phyloP scores from a whole-genome alignment of 352 stramenopile genomes.

The Pythium apleroticum region DNA sequence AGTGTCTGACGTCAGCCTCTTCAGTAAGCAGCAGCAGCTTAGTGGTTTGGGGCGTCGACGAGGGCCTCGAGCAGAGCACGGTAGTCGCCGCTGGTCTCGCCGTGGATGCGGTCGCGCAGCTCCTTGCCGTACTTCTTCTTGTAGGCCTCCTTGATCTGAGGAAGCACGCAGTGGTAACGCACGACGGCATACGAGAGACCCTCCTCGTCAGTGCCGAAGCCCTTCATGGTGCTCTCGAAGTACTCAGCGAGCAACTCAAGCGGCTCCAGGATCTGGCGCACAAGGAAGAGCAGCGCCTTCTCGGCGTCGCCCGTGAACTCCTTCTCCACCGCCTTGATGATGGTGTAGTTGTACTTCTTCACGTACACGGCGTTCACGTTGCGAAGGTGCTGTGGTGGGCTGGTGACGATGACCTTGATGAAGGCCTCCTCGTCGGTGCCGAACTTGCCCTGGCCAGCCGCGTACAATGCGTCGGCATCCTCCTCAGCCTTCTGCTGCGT shows the following conservation, averaged over 20 bases:
- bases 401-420: constrained; percentile 54
- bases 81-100: constrained; percentile 77
- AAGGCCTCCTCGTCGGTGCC: constrained; percentile 70
- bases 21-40: constrained; percentile 6
- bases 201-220: constrained; percentile 71
- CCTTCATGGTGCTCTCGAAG: constrained; percentile 78
- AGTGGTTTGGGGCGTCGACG: constrained; percentile 41
- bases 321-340: constrained; percentile 65
- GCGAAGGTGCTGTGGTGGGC: constrained; percentile 54
- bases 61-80: constrained; percentile 65
- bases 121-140: constrained; percentile 79
- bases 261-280: constrained; percentile 62
- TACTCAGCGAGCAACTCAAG: constrained; percentile 58
- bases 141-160: constrained; percentile 74
- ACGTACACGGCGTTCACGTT: constrained; percentile 56
- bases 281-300: constrained; percentile 55
- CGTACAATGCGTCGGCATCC: constrained; percentile 67
- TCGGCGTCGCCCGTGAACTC: constrained; percentile 61
- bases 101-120: constrained; percentile 78
- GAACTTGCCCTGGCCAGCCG: constrained; percentile 62
- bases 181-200: constrained; percentile 56
- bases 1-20: not conserved
- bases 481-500: constrained; percentile 53
- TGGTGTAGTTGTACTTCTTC: constrained; percentile 64
- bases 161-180: constrained; percentile 77